These are phyloP conservation scores for Rhizopogon vesiculosus DNA, from an alignment of 768 basidiomycete species.

Conservation along the genomic window DNA sequence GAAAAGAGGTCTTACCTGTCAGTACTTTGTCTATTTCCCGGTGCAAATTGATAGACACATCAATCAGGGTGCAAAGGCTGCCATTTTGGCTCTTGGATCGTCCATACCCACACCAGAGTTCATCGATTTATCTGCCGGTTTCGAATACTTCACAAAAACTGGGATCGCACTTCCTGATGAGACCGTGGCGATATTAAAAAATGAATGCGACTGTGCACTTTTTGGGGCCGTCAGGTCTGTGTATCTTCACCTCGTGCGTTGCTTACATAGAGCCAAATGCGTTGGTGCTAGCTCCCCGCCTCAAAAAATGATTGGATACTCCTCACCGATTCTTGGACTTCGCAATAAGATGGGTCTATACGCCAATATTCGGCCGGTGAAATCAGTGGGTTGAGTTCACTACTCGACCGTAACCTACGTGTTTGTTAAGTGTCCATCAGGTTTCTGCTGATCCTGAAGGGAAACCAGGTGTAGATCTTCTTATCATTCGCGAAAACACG, in stretches of 20 bases:
- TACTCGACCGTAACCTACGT: background rate
- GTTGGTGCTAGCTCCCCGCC: constrained; percentile 70
- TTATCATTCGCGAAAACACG: constrained; percentile 97
- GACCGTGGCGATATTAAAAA: constrained; percentile 70
- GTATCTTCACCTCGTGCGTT: background rate
- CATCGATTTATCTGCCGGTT: constrained; percentile 83
- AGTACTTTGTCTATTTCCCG: constrained; percentile 19
- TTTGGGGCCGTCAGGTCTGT: constrained; percentile 91
- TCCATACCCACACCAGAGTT: constrained; percentile 90
- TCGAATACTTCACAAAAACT: constrained; percentile 83
- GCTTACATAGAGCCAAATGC: background rate
- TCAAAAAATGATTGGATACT: constrained; percentile 89
- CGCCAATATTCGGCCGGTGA: constrained; percentile 92
- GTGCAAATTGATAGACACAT: constrained; percentile 1
- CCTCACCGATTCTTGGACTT: constrained; percentile 93
- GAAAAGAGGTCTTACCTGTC: constrained; percentile 83
- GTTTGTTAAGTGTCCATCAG: constrained; percentile 30
- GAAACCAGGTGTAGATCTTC: constrained; percentile 73
- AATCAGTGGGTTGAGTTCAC: constrained; percentile 53
- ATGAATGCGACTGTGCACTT: constrained; percentile 89
- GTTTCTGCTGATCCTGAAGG: constrained; percentile 61
- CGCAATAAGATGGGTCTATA: constrained; percentile 95
- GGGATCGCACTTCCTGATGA: constrained; percentile 89
- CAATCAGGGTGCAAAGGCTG: constrained; percentile 77
- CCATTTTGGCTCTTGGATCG: constrained; percentile 85